Evolutionary conservation across 306 rosid species (phyloP), one percentile per base, ranked within the genome.

Genomic region (Abrus precatorius): DNA sequence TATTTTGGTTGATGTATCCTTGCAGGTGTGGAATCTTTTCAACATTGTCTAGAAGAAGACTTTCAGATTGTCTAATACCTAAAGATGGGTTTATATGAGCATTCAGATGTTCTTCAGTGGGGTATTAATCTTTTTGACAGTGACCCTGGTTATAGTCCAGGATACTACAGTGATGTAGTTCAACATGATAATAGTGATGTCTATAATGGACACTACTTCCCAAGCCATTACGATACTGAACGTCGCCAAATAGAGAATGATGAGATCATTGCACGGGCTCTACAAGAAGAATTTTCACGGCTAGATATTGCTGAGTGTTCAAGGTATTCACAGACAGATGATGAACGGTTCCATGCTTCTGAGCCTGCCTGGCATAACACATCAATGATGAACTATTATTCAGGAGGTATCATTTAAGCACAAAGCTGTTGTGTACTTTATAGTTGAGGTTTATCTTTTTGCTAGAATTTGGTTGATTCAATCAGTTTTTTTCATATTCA

Each of bases 261-360:
- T 55, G 98, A 89, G 86, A 81, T 87, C 72, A 91, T 94, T 86
- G 97, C 97, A 5, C 83, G 78, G 33, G 80, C 91, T 32, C 97
- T 94, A 64, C 98, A 92, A 85, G 94, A 94, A 81, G 92, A 92
- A 78, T 92, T 87, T 85, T 82, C 91, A 8, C 88, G 55, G 54
- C 85, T 92, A 61, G 85, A 86, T 3, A 60, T 91, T 44, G 77
- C 77, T 12, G 97, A 94, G 60, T 6, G 74, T 77, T 85, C 95
- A 38, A 69, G 81, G 65, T 78, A 79, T 78, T 75, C 87, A 9
- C 83, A 79, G 67, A 82, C 80, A 72, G 82, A 87, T 73, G 90
- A 86, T 66, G 87, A 85, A 10, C 87, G 71, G 33, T 79, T 77
- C 71, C 91, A 80, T 80, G 77, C 80, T 11, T 75, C 94, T 78